Percentiles rank a stretch among this genome's conserved stretches.
phyloP scores from a whole-genome alignment of 2,329 filamentous ascomycete genomes.

The Sphaerulina musiva region DNA sequence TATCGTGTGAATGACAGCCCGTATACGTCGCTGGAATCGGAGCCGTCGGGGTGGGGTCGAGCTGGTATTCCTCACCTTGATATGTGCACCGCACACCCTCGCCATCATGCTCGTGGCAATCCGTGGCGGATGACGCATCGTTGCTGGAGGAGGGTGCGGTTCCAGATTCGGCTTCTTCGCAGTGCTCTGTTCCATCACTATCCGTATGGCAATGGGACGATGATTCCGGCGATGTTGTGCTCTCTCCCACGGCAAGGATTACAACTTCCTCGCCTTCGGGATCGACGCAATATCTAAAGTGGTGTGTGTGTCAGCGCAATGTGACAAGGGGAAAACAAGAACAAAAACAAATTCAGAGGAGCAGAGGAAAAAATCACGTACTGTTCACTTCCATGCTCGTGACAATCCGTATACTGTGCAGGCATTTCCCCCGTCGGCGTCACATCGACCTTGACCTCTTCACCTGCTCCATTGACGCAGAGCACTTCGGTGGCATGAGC shows the following conservation, averaged over 20 bases:
- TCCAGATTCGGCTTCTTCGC: constrained; percentile 2
- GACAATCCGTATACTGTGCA: constrained; percentile 54
- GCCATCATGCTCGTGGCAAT: constrained; percentile 20
- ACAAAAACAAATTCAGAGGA: not conserved
- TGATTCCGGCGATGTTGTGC: not conserved
- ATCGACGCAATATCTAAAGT: constrained; percentile 7
- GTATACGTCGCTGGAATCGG: constrained; percentile 43
- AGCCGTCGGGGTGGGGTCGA: constrained; percentile 52
- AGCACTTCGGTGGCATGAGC: constrained; percentile 22
- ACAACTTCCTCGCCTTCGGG: constrained; percentile 3
- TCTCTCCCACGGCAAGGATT: constrained; percentile 29
- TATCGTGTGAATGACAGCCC: constrained; percentile 57
- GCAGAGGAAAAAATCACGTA: constrained; percentile 31
- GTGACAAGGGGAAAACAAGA: too few species aligned
- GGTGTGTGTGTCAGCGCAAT: not conserved
- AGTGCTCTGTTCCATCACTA: constrained; percentile 6
- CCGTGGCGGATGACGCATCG: constrained; percentile 19
- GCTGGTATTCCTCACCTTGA: constrained; percentile 42
- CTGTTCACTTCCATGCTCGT: constrained; percentile 54
- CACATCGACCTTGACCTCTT: constrained; percentile 46
- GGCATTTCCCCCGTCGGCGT: constrained; percentile 46
- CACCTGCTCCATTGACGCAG: constrained; percentile 39
- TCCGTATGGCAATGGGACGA: constrained; percentile 1
- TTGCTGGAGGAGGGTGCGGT: constrained; percentile 3
- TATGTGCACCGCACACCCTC: constrained; percentile 34